Evolutionary conservation across 2,329 filamentous ascomycete genomes (phyloP), one percentile per base, ranked within the genome.

Genomic region (Aspergillus nomiae): DNA sequence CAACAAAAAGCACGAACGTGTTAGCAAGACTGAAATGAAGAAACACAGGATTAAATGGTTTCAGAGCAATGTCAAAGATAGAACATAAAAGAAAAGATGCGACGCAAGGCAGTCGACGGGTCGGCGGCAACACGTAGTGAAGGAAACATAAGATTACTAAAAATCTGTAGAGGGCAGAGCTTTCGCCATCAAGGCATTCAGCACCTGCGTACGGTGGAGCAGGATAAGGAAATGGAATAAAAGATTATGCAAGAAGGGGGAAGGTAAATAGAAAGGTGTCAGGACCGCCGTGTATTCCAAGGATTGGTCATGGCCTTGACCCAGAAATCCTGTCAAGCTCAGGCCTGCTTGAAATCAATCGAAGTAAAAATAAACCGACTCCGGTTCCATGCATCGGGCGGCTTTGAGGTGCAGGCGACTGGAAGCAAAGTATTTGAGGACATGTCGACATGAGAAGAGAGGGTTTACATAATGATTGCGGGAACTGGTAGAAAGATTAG

Each of bases 391-490:
- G 75, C 76, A 75, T 73, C 69, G 72, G 69, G 70, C 63, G 63
- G 63, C 63, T 69, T 66, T 63, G 63, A 70, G 73, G 65, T 71
- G 68, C 69, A 64, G 69, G 65, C 43, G 65, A 62, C 56, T 63
- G 61, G 66, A 65, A 70, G 62, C 36, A 63, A 65, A 63, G 62
- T 67, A 63, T 67, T 65, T 59, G 63, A 67, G 66, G 69, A 65
- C 69, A 65, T 73, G 65, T 66, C 70, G 70, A 73, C 71, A 66
- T 72, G 70, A 51, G 48, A 74, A 63, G 55, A 65, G 59, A 57
- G 56, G 50, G 48, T 63, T 81, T 80, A 82, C 80, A 82, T 82
- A 74, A 82, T 82, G 67, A 82, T 82, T 19, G 80, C 80, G 58
- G 80, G 80, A 66, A 81, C 80, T 82, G 26, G 9, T 30, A 43